phyloP scores from a whole-genome alignment of 2,329 filamentous ascomycete genomes.

The Rutstroemia sp. region DNA sequence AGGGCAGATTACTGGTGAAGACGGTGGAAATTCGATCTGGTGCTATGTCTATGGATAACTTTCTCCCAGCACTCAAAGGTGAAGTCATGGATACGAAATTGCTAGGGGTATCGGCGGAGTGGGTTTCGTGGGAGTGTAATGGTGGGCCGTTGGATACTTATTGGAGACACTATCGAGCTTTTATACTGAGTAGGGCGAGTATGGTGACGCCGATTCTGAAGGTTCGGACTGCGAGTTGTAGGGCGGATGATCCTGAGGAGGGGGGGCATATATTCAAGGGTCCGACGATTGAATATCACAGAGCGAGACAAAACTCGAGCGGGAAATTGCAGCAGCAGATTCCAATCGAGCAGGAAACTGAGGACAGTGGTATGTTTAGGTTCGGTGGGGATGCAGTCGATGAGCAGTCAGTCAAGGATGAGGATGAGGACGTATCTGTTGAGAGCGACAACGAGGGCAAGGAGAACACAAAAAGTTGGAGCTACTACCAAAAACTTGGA shows the following conservation, averaged over 20 bases:
- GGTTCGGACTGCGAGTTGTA: conserved; percentile 2
- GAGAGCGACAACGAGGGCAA: neutral
- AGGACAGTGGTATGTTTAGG: neutral
- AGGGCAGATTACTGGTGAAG: neutral
- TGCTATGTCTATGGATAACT: neutral
- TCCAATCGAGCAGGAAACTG: neutral
- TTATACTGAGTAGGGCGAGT: neutral
- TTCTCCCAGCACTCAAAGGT: conserved; percentile 3
- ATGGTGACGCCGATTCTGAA: conserved; percentile 3
- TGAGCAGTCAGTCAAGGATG: neutral
- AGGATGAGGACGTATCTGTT: neutral
- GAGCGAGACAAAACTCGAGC: neutral
- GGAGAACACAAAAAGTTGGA: neutral
- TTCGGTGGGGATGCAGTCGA: neutral
- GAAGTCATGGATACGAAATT: neutral
- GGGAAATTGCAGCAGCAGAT: neutral
- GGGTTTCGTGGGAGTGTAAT: conserved; percentile 4
- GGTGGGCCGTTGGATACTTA: conserved; percentile 2
- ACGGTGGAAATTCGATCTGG: conserved; percentile 2
- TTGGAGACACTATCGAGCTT: neutral
- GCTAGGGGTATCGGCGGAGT: neutral
- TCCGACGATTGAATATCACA: neutral
- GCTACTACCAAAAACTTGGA: conserved; percentile 1
- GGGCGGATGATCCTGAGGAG: neutral
- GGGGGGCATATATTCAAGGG: conserved; percentile 2